Evolutionary conservation across 129 eudicot genomes (phyloP), one percentile per base, ranked within the genome.

Genomic region (Flaveria ramosissima): DNA sequence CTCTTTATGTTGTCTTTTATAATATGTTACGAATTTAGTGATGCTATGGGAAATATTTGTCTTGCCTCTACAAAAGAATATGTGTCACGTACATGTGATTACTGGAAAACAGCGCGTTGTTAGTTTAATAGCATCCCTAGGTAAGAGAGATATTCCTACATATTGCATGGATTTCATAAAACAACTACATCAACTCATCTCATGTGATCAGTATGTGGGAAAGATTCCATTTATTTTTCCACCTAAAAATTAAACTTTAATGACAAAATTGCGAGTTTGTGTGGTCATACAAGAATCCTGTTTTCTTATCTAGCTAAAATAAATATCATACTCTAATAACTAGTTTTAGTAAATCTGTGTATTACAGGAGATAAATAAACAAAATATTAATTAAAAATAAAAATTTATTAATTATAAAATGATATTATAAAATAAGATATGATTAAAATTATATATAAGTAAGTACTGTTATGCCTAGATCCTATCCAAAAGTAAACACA

Each of bases 91-190:
- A 72, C 83, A 73, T 80, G 78, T 80, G 78, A 80, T 23, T 80
- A 52, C 63, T 66, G 30, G 55, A 59, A 77, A 21, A 24, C 71
- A 63, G 78, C 71, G 81, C 66, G 43, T 15, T 61, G 68, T 70
- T 82, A 50, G 69, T 82, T 82, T 70, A 82, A 76, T 71, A 61
- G 64, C 77, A 77, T 75, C 78, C 74, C 77, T 82, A 72, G 85
- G 85, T 82, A 82, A 63, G 52, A 82, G 82, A 82, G 85, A 77
- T 53, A 82, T 82, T 77, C 82, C 73, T 23, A 80, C 68, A 79
- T 72, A 50, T 36, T 78, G 67, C 81, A 82, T 82, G 68, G 81
- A 82, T 82, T 76, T 82, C 85, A 76, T 73, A 76, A 82, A 82
- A 75, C 77, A 76, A 77, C 46, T 77, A 64, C 69, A 75, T 51